A percentile compares a stretch with the other conserved stretches of the same genome.
phyloP scores from a whole-genome alignment of 2,329 filamentous ascomycete species.

The Ceratocystis ficicola region DNA sequence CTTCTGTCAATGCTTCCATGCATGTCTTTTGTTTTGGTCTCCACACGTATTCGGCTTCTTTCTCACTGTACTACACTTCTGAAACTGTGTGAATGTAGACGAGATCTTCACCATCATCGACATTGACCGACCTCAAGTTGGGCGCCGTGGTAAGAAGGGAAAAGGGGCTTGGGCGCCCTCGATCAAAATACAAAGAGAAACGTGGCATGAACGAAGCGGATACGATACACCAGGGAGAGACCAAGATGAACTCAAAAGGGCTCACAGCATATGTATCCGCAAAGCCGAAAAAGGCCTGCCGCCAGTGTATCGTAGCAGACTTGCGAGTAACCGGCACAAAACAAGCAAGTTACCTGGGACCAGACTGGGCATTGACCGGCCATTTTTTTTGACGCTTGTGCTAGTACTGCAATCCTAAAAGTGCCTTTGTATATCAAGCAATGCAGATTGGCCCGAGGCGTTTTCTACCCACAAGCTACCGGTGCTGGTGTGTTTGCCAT shows the following conservation, averaged over 20 bases:
- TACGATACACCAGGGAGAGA: not conserved
- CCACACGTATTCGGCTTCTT: slow-evolving; percentile 7
- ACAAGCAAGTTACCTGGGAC: not conserved
- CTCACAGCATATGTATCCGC: not conserved
- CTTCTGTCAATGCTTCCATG: slow-evolving; percentile 20
- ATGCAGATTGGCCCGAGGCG: not conserved
- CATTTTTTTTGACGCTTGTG: not conserved
- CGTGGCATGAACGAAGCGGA: not conserved
- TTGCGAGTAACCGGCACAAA: slow-evolving; percentile 2
- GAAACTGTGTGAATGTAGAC: slow-evolving; percentile 8
- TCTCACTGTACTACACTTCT: not conserved
- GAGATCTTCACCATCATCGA: slow-evolving; percentile 1
- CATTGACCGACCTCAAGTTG: not conserved
- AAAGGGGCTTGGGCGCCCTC: not conserved
- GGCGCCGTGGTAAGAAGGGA: not conserved
- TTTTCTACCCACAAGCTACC: not conserved
- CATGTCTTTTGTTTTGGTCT: slow-evolving; percentile 9
- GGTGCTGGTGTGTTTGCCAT: not conserved
- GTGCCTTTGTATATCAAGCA: not conserved
- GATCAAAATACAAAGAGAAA: not conserved
- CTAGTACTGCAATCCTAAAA: not conserved
- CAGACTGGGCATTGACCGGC: not conserved
- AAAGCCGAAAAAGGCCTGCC: not conserved
- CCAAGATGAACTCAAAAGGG: not conserved
- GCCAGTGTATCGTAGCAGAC: slow-evolving; percentile 9